These are phyloP conservation scores for Chamaenerion angustifolium DNA, from an alignment of 345 rosid species.

Conservation along the genomic window DNA sequence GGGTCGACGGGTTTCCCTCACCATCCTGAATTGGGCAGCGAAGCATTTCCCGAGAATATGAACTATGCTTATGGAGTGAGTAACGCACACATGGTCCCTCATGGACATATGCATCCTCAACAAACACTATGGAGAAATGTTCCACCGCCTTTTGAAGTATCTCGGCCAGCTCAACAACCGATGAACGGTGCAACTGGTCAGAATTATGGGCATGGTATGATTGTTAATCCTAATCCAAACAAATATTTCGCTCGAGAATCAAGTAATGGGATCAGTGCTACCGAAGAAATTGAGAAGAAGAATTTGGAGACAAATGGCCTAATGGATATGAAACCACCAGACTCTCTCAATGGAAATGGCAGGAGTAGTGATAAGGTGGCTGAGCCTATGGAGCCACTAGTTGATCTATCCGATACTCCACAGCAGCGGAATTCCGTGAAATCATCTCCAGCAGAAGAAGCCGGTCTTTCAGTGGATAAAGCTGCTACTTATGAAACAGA, in stretches of 20 bases:
- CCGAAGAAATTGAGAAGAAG: constrained; percentile 1
- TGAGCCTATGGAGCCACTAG: constrained; percentile 33
- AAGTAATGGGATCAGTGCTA: background rate
- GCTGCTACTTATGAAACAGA: constrained; percentile 18
- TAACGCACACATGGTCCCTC: constrained; percentile 31
- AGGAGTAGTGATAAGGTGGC: constrained; percentile 11
- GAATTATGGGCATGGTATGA: too few species aligned
- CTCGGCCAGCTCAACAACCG: constrained; percentile 24
- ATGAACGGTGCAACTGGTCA: constrained; percentile 38
- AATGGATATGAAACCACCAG: constrained; percentile 12
- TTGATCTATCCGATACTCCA: constrained; percentile 33
- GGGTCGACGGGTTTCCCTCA: constrained; percentile 28
- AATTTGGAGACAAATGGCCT: constrained; percentile 12
- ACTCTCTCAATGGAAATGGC: constrained; percentile 11
- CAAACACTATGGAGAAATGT: constrained; percentile 48
- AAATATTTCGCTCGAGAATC: constrained; percentile 11
- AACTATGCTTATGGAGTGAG: constrained; percentile 50
- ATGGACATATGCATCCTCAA: constrained; percentile 34
- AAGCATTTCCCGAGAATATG: constrained; percentile 48
- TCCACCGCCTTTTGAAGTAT: constrained; percentile 37
- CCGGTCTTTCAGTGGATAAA: constrained; percentile 10
- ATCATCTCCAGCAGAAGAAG: constrained; percentile 48
- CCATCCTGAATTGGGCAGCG: constrained; percentile 46
- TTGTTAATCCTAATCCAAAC: constrained; percentile 25
- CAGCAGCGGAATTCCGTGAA: constrained; percentile 60